Evolutionary conservation across 345 rosid species (phyloP), one percentile per base, ranked within the genome.

Genomic region (Fremontodendron californicum): DNA sequence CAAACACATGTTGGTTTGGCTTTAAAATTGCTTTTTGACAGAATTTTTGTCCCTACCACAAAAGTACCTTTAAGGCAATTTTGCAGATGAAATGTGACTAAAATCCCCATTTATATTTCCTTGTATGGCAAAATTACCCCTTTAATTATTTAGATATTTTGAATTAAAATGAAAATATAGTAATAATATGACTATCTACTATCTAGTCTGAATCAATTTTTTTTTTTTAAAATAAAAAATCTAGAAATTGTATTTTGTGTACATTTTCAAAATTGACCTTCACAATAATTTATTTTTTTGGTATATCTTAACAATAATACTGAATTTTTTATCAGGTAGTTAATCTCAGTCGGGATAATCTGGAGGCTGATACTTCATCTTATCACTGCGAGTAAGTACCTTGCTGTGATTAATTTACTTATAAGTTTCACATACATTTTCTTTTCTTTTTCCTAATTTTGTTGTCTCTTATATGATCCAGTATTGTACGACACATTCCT

Each of bases 361-460:
- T 81, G 69, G 92, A 91, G 80, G 88, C 87, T n/a, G 96, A 92
- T 81, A 85, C 97, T 39, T 90, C 96, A 40, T 93, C 98, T 7
- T 96, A 96, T 81, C 97, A 93, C 77, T 76, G 88, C 96, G 64
- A 86, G 98, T 93, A 78, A 89, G 92, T 78, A 55, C 77, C 39
- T 78, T 29, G n/a, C 29, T 11, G 18, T 21, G 39, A 74, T 48
- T 60, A 43, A 57, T 64, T 69, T 66, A 51, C 66, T 75, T 68
- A 2, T 27, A 18, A 37, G 19, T n/a, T 45, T 25, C n/a, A 18
- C 18, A 40, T 35, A 15, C 16, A 16, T 64, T 42, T 66, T 43
- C 43, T 57, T 57, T 43, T 21, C 18, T n/a, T n/a, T n/a, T 3
- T 8, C 33, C 27, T 23, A 64, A 9, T 31, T 77, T 62, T 10